Conservation (phyloP, 805 yeast genomes). For the Saccharomyces jurei region DNA sequence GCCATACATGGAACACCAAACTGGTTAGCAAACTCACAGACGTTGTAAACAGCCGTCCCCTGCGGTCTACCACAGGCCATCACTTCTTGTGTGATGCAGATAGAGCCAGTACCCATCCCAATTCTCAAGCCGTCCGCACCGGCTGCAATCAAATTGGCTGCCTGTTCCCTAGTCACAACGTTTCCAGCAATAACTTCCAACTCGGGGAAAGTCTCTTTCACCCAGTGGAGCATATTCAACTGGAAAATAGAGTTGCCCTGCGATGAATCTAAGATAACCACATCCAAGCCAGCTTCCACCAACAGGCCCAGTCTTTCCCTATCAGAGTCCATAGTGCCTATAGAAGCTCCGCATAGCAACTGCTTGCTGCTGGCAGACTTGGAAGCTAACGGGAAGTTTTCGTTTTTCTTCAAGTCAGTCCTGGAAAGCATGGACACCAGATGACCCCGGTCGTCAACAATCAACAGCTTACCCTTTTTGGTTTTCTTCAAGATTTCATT, state of each 20-base stretch:
- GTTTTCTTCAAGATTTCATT: too few relatives aligned
- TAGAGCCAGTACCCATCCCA: slow-evolving; percentile 99
- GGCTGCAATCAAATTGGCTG: slow-evolving; percentile 86
- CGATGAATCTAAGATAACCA: slow-evolving; percentile 87
- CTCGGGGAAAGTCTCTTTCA: slow-evolving; percentile 69
- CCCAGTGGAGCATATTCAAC: slow-evolving; percentile 86
- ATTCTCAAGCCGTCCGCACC: slow-evolving; percentile 98
- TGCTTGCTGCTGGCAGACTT: too few relatives aligned
- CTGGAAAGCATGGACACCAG: too few relatives aligned
- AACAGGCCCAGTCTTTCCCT: too few relatives aligned
- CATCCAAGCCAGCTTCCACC: too few relatives aligned
- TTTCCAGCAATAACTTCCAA: slow-evolving; percentile 94
- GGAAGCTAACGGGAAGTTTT: too few relatives aligned
- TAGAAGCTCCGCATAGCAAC: too few relatives aligned
- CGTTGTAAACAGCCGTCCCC: slow-evolving; percentile 96
- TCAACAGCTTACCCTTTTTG: too few relatives aligned
- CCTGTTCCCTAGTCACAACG: slow-evolving; percentile 98
- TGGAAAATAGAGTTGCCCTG: slow-evolving; percentile 97
- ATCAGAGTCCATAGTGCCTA: too few relatives aligned
- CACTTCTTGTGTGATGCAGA: slow-evolving; percentile 98
- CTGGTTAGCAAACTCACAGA: slow-evolving; percentile 83
- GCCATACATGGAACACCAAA: slow-evolving; percentile 99
- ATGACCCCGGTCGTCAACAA: too few relatives aligned
- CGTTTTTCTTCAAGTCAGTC: too few relatives aligned
- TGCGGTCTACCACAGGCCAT: slow-evolving; percentile 99